phyloP scores from a whole-genome alignment of 805 yeast genomes.

The Starmerella stellata region DNA sequence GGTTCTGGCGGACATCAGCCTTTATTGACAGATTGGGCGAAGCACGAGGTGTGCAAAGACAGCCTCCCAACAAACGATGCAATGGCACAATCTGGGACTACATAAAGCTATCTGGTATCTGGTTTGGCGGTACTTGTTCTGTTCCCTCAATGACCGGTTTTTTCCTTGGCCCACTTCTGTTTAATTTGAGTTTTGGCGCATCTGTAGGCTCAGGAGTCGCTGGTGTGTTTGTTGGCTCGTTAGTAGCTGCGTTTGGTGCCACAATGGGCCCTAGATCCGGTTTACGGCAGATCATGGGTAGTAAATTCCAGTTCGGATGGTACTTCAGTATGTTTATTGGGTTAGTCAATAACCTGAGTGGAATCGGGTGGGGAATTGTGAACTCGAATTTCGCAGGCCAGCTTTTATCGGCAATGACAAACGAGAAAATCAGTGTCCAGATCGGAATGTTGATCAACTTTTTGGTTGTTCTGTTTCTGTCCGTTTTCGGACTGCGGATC shows the following conservation, averaged over 20 bases:
- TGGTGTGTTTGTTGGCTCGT: conserved; percentile 52
- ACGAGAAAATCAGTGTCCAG: conserved; percentile 47
- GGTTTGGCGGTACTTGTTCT: conserved; percentile 78
- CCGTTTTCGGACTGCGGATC: conserved; percentile 63
- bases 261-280: conserved; percentile 85
- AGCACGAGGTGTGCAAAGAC: conserved; percentile 60
- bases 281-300: conserved; percentile 70
- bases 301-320: conserved; percentile 69
- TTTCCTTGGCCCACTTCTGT: conserved; percentile 55
- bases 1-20: conserved; percentile 17
- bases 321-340: conserved; percentile 65
- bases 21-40: conserved; percentile 43
- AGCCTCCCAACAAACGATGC: conserved; percentile 42
- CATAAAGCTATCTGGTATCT: conserved; percentile 42
- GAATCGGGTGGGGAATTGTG: conserved; percentile 88
- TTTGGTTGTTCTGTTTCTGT: conserved; percentile 41
- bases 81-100: conserved; percentile 15
- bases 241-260: conserved; percentile 65
- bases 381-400: conserved; percentile 81
- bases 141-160: conserved; percentile 78
- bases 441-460: conserved; percentile 62
- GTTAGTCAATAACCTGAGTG: conserved; percentile 53
- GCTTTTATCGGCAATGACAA: conserved; percentile 46
- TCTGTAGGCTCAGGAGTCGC: conserved; percentile 43
- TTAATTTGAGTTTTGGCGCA: conserved; percentile 49